These are phyloP conservation scores for Gleditsia sinensis DNA, from an alignment of 306 rosid species.

Conservation along the genomic window DNA sequence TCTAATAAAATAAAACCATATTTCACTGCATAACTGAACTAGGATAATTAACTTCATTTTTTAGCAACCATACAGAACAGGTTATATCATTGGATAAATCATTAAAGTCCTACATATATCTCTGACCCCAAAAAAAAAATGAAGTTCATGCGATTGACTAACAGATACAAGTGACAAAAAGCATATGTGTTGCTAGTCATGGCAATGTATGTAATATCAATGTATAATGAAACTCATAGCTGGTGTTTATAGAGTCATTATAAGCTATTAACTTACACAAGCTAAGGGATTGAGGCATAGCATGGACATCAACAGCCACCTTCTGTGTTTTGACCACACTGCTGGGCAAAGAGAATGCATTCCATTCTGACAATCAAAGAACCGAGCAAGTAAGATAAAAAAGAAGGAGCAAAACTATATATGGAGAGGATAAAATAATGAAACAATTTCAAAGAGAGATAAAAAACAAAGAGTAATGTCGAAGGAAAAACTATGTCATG, in stretches of 20 bases:
- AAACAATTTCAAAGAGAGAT: background rate
- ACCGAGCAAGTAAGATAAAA: slow-evolving; percentile 21
- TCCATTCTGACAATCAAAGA: slow-evolving; percentile 69
- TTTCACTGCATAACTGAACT: background rate
- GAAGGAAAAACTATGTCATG: slow-evolving; percentile 4
- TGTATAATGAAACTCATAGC: slow-evolving; percentile 5
- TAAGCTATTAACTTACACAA: slow-evolving; percentile 78
- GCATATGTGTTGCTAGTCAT: background rate
- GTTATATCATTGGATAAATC: background rate
- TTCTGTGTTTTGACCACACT: slow-evolving; percentile 95
- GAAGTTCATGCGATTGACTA: background rate
- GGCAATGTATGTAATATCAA: background rate
- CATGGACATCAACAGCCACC: slow-evolving; percentile 98
- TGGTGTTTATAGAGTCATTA: slow-evolving; percentile 16
- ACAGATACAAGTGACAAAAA: slow-evolving; percentile 7
- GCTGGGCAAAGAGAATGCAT: slow-evolving; percentile 99
- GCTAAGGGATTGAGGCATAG: slow-evolving; percentile 88
- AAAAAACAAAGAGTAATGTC: background rate
- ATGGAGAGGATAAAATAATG: slow-evolving; percentile 8
- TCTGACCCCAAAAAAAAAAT: background rate
- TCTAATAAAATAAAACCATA: background rate
- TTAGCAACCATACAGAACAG: background rate
- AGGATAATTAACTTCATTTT: background rate
- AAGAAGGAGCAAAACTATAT: background rate
- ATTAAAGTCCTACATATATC: slow-evolving; percentile 4